phyloP scores from a whole-genome alignment of 352 stramenopile genomes.

The Phytophthora constricta region DNA sequence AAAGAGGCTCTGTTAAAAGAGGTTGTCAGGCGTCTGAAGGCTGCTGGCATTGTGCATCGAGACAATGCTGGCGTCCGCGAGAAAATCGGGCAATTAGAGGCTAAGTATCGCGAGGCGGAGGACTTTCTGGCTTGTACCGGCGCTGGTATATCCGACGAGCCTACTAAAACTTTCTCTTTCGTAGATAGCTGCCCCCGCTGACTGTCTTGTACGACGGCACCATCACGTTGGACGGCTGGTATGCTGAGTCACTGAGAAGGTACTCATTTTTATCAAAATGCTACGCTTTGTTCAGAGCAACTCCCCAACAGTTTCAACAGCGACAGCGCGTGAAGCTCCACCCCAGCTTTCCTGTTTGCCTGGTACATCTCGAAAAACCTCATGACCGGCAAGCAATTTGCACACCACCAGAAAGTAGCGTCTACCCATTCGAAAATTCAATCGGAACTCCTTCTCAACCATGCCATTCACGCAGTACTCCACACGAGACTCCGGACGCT shows the following conservation, averaged over 20 bases:
- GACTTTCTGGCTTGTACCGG: too few species aligned
- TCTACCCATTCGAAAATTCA: too few species aligned
- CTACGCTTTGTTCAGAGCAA: background rate
- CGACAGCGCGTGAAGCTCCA: background rate
- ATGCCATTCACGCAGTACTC: background rate
- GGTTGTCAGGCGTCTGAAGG: too few species aligned
- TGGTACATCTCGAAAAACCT: background rate
- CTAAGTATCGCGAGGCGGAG: too few species aligned
- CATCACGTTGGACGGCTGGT: background rate
- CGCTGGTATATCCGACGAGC: too few species aligned
- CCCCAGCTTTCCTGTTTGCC: background rate
- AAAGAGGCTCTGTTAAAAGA: too few species aligned
- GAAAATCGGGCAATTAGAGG: too few species aligned
- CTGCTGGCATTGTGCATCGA: too few species aligned
- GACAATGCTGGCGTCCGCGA: too few species aligned
- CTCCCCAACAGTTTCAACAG: background rate
- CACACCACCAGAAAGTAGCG: background rate
- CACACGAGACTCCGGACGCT: background rate
- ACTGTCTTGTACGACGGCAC: background rate
- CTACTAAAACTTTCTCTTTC: background rate
- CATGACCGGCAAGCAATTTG: background rate
- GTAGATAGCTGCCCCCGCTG: background rate
- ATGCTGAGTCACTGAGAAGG: too few species aligned
- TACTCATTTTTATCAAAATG: slow-evolving; percentile 7
- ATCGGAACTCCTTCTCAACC: too few species aligned